phyloP scores from a whole-genome alignment of 1,139 yeast species.

The Cylindricascospora bacillispora region DNA sequence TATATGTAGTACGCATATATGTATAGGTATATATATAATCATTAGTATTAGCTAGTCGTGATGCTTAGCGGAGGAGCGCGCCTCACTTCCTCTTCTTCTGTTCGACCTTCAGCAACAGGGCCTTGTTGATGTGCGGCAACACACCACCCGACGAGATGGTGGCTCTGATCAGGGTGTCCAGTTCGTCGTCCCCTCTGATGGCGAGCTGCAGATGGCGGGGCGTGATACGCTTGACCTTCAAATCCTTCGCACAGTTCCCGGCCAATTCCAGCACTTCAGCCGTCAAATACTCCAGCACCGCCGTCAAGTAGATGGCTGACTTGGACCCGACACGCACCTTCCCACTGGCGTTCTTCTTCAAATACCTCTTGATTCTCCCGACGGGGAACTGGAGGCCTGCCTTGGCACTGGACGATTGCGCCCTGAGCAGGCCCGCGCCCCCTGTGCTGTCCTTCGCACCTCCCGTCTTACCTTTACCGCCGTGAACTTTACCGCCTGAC shows the following conservation, averaged over 20 bases:
- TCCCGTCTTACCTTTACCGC: slow-evolving; percentile 92
- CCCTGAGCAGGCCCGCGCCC: slow-evolving; percentile 35
- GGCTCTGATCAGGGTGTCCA: slow-evolving; percentile 90
- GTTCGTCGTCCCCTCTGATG: slow-evolving; percentile 97
- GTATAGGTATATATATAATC: too few species aligned
- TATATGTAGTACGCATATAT: too few species aligned
- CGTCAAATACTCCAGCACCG: slow-evolving; percentile 91
- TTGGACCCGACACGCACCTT: slow-evolving; percentile 95
- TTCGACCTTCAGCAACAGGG: slow-evolving; percentile 82
- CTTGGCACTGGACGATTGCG: slow-evolving; percentile 88
- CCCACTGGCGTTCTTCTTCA: slow-evolving; percentile 84
- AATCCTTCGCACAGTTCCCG: slow-evolving; percentile 97
- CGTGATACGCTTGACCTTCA: slow-evolving; percentile 95
- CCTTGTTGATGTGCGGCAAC: slow-evolving; percentile 92
- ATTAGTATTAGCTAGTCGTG: too few species aligned
- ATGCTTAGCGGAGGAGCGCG: too few species aligned
- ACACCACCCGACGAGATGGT: slow-evolving; percentile 99
- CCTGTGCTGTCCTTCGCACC: slow-evolving; percentile 59
- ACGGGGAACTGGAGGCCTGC: slow-evolving; percentile 98
- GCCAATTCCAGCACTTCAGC: slow-evolving; percentile 98
- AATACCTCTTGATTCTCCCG: slow-evolving; percentile 93
- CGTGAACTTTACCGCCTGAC: slow-evolving; percentile 87
- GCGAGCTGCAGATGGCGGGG: slow-evolving; percentile 98
- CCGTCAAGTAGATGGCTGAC: slow-evolving; percentile 93
- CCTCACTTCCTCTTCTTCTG: too few species aligned